Conservation (phyloP, 2,329 filamentous ascomycete genomes). For the Daldinia sp. region DNA sequence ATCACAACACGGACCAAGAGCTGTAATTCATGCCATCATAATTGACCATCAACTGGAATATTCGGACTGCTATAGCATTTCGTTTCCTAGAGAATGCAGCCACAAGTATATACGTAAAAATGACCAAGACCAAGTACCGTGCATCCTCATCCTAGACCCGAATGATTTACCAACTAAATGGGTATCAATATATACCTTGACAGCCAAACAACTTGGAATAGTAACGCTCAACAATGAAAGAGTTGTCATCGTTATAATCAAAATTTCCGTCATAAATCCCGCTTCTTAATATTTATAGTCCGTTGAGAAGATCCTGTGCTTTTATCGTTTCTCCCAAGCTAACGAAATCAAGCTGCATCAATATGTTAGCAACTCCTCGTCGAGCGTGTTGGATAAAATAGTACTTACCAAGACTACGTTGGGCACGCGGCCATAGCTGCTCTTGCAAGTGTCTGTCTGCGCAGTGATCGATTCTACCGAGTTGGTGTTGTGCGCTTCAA, state of each 20-base stretch:
- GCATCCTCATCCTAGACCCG: neutral
- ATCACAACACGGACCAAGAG: no score
- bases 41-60: neutral
- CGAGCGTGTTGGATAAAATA: neutral
- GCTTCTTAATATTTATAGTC: slow-evolving; percentile 13
- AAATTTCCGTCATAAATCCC: neutral
- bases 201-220: neutral
- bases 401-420: slow-evolving; percentile 56
- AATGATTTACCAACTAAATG: neutral
- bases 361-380: slow-evolving; percentile 24
- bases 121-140: neutral
- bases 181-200: neutral
- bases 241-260: slow-evolving; percentile 14
- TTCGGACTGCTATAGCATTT: neutral
- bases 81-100: neutral
- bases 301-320: slow-evolving; percentile 56
- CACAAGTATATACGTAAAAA: slow-evolving; percentile 6
- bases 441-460: slow-evolving; percentile 52
- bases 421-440: slow-evolving; percentile 50
- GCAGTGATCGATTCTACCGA: slow-evolving; percentile 61
- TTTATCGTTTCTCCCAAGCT: slow-evolving; percentile 56
- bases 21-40: neutral
- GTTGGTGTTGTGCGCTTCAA: slow-evolving; percentile 57
- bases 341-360: slow-evolving; percentile 59
- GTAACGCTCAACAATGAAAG: neutral